A percentile compares a stretch with the other conserved stretches of the same genome.
Conservation (phyloP, 2,329 filamentous ascomycete genomes). For the Fusarium avenaceum region DNA sequence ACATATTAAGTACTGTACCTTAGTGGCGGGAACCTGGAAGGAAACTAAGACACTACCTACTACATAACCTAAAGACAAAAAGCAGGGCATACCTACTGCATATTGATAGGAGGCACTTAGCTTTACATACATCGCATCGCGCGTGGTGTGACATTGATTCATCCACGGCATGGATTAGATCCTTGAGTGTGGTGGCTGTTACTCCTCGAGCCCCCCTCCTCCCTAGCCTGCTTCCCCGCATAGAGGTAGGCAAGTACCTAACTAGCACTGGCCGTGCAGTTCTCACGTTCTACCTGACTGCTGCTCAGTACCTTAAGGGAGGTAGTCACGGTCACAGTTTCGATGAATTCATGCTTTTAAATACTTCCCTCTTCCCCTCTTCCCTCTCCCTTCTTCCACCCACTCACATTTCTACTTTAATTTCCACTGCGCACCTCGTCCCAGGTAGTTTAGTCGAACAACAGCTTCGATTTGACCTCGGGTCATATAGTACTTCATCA, state of each 20-base stretch:
- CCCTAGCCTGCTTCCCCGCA: slow-evolving; percentile 42
- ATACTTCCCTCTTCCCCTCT: slow-evolving; percentile 41
- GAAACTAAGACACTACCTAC: not conserved
- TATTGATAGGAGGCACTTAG: slow-evolving; percentile 9
- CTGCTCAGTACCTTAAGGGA: slow-evolving; percentile 1
- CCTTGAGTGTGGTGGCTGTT: slow-evolving; percentile 30
- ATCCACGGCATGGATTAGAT: slow-evolving; percentile 8
- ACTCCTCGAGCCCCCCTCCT: slow-evolving; percentile 19
- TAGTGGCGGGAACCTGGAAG: not conserved
- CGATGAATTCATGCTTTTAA: slow-evolving; percentile 37
- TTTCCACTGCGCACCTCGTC: slow-evolving; percentile 1
- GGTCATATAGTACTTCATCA: slow-evolving; percentile 34
- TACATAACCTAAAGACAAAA: not conserved
- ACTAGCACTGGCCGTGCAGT: not conserved
- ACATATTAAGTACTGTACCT: no score
- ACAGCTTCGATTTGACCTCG: slow-evolving; percentile 8
- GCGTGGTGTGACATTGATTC: slow-evolving; percentile 43
- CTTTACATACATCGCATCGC: slow-evolving; percentile 1
- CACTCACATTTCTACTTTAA: slow-evolving; percentile 4
- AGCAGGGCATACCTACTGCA: not conserved
- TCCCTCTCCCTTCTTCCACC: slow-evolving; percentile 13
- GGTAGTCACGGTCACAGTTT: slow-evolving; percentile 7
- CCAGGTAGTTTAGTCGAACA: not conserved
- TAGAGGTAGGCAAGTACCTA: not conserved
- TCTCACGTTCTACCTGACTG: not conserved